Evolutionary conservation across 495 filamentous ascomycete genomes (phyloP).

Genomic region (Podospora didyma): DNA sequence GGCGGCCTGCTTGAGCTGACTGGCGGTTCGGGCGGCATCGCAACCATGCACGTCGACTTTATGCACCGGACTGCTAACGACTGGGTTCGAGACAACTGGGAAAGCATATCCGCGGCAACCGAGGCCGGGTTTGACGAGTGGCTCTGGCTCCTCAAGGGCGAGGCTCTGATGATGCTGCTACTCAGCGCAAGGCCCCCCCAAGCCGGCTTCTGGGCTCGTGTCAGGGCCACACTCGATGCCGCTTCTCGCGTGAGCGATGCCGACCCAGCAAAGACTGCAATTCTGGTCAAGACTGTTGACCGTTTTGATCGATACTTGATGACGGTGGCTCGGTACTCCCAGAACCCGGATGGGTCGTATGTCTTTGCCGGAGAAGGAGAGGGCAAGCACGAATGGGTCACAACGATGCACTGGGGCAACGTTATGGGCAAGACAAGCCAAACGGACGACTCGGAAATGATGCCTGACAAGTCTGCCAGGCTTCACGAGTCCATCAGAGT

Average conservation of each 20-base stretch:
- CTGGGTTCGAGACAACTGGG: background rate
- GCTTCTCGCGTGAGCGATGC: background rate
- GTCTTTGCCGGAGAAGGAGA: background rate
- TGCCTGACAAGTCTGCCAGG: background rate
- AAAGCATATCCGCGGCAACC: background rate
- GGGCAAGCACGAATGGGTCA: background rate
- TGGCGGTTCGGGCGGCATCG: background rate
- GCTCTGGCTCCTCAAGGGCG: background rate
- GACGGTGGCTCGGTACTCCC: background rate
- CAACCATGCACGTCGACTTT: background rate
- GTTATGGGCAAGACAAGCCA: background rate
- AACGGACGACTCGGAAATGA: background rate
- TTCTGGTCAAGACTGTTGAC: background rate
- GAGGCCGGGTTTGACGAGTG: background rate
- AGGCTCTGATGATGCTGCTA: background rate
- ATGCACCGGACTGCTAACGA: conserved; percentile 2
- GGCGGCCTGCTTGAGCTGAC: background rate
- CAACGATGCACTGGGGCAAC: background rate
- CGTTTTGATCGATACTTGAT: background rate
- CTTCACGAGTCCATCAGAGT: background rate
- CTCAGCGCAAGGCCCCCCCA: background rate
- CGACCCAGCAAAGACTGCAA: background rate
- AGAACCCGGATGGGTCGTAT: background rate
- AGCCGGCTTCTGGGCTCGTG: background rate
- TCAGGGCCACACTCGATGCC: background rate